These are phyloP conservation scores for Calonectria montana DNA, from an alignment of 2,329 filamentous ascomycete genomes.

Conservation along the genomic window DNA sequence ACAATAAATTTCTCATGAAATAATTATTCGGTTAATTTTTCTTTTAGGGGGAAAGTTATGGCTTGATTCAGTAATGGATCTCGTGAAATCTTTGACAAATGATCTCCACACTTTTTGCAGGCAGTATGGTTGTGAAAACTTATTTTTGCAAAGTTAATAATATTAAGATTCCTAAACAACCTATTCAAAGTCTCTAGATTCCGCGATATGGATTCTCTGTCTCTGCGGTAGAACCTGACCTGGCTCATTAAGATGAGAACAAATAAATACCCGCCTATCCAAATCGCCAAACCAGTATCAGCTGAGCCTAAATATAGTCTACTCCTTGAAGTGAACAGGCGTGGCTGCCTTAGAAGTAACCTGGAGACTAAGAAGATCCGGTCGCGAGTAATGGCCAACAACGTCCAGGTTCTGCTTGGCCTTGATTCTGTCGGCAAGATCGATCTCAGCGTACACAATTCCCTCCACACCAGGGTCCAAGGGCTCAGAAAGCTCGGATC, in stretches of 20 bases:
- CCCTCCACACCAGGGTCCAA: conserved; percentile 44
- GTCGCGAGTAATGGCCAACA: conserved; percentile 47
- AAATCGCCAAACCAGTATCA: neutral
- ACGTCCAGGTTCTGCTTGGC: conserved; percentile 51
- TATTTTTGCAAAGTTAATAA: neutral
- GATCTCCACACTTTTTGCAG: too few species aligned
- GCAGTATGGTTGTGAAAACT: too few species aligned
- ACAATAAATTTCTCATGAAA: too few species aligned
- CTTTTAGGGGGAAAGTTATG: too few species aligned
- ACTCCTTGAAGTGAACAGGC: neutral
- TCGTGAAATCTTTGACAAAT: too few species aligned
- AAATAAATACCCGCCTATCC: neutral
- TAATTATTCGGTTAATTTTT: too few species aligned
- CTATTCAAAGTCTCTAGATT: neutral
- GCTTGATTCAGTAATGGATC: too few species aligned
- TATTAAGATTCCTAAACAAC: neutral
- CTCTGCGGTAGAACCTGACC: too few species aligned
- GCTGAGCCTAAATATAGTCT: neutral
- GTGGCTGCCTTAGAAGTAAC: conserved; percentile 37
- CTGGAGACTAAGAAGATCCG: conserved; percentile 52
- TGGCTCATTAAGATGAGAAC: neutral
- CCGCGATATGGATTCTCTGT: neutral
- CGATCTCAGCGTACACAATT: conserved; percentile 52
- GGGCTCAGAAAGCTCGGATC: conserved; percentile 43
- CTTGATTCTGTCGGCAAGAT: conserved; percentile 39